Conservation (phyloP, 2,329 filamentous ascomycete species). For the Zopfia rhizophila region DNA sequence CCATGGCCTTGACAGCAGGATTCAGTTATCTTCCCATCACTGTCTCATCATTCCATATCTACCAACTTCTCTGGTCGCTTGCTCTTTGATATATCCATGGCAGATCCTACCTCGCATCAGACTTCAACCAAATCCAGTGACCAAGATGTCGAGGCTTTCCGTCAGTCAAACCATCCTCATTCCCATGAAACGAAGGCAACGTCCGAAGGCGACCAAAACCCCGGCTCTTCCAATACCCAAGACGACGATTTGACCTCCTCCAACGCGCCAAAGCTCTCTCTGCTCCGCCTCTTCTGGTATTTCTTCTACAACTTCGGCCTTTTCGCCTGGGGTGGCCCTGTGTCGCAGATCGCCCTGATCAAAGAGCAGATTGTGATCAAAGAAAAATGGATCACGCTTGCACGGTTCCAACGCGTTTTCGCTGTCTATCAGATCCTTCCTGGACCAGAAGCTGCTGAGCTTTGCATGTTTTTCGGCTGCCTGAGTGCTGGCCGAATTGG, state of each 20-base stretch:
- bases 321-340: conserved; percentile 50
- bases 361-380: conserved; percentile 47
- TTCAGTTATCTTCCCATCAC: neutral
- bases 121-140: conserved; percentile 3
- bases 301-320: conserved; percentile 51
- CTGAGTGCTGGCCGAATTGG: conserved; percentile 46
- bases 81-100: conserved; percentile 4
- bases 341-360: conserved; percentile 49
- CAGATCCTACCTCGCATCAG: conserved; percentile 1
- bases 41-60: neutral
- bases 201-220: conserved; percentile 6
- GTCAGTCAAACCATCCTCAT: conserved; percentile 3
- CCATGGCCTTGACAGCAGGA: neutral
- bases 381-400: conserved; percentile 49
- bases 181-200: conserved; percentile 9
- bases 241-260: conserved; percentile 25
- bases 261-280: conserved; percentile 42
- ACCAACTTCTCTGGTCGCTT: neutral
- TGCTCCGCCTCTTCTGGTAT: conserved; percentile 46
- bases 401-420: conserved; percentile 49
- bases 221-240: conserved; percentile 8
- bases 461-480: conserved; percentile 52
- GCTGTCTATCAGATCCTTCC: conserved; percentile 51
- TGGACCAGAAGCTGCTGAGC: conserved; percentile 47
- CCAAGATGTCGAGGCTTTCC: conserved; percentile 17